These are phyloP conservation scores for Aspergillus sp. DNA, from an alignment of 2,329 filamentous ascomycete genomes.

Conservation along the genomic window DNA sequence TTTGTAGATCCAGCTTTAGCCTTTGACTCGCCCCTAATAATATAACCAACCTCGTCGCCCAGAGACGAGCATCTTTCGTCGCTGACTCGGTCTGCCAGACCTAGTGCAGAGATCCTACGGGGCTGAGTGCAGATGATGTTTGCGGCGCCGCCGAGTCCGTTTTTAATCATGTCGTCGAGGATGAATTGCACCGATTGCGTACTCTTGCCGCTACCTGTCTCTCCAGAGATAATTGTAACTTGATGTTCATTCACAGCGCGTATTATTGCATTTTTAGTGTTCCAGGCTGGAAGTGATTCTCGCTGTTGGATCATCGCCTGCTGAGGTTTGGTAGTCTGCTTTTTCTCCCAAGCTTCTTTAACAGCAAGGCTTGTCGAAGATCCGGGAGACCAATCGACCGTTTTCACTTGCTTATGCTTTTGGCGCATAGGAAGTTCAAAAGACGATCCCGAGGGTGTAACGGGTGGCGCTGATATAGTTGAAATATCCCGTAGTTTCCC, in stretches of 20 bases:
- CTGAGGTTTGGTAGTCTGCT: conserved; percentile 65
- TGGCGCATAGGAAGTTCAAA: conserved; percentile 28
- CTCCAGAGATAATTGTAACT: conserved; percentile 94
- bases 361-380: conserved; percentile 58
- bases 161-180: conserved; percentile 81
- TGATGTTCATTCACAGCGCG: conserved; percentile 72
- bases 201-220: conserved; percentile 95
- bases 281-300: conserved; percentile 82
- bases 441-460: conserved; percentile 13
- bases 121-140: conserved; percentile 97
- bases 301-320: conserved; percentile 74
- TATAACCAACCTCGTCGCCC: conserved; percentile 86
- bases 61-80: conserved; percentile 82
- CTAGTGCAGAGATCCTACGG: conserved; percentile 87
- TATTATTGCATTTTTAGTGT: conserved; percentile 73
- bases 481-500: conserved; percentile 83
- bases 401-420: conserved; percentile 50
- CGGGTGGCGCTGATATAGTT: conserved; percentile 63
- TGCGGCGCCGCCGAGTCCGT: conserved; percentile 70
- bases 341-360: conserved; percentile 64
- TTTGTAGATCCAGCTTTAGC: conserved; percentile 69
- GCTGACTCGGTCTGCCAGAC: conserved; percentile 89
- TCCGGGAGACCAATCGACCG: conserved; percentile 65
- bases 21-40: conserved; percentile 86
- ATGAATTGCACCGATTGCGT: conserved; percentile 97